These are phyloP conservation scores for Fonsecaea monophora DNA, from an alignment of 2,329 filamentous ascomycete species.

Conservation along the genomic window DNA sequence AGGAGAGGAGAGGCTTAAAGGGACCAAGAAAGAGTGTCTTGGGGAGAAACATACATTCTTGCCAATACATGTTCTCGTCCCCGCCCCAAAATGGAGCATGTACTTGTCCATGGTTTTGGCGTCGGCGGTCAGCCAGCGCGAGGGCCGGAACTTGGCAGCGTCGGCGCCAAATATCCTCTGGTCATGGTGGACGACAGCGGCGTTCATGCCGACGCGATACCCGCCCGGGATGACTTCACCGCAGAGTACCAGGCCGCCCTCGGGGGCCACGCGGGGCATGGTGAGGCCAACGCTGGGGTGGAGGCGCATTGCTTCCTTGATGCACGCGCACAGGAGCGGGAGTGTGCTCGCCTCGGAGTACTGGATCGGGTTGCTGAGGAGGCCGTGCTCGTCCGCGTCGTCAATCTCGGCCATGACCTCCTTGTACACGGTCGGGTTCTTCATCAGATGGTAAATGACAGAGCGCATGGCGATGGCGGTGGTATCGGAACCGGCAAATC, in stretches of 20 bases:
- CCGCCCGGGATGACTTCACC: too few species aligned
- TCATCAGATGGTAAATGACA: conserved; percentile 54
- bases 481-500: conserved; percentile 31
- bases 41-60: too few species aligned
- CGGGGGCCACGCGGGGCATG: conserved; percentile 31
- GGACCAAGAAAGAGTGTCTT: conserved; percentile 61
- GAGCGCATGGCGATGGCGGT: conserved; percentile 31
- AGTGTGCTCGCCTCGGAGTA: conserved; percentile 33
- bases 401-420: conserved; percentile 26
- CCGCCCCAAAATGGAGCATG: too few species aligned
- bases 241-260: too few species aligned
- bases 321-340: conserved; percentile 33
- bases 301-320: conserved; percentile 34
- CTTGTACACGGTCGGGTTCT: conserved; percentile 42
- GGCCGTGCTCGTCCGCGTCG: conserved; percentile 15
- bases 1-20: too few species aligned
- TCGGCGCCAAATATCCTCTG: too few species aligned
- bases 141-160: too few species aligned
- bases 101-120: too few species aligned
- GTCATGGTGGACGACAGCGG: too few species aligned
- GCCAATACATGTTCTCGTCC: too few species aligned
- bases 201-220: too few species aligned
- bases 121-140: too few species aligned
- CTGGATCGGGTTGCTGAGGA: conserved; percentile 27
- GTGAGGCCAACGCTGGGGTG: conserved; percentile 40